Evolutionary conservation across 345 rosid species (phyloP), one percentile per base, ranked within the genome.

Genomic region (Populus nigra): DNA sequence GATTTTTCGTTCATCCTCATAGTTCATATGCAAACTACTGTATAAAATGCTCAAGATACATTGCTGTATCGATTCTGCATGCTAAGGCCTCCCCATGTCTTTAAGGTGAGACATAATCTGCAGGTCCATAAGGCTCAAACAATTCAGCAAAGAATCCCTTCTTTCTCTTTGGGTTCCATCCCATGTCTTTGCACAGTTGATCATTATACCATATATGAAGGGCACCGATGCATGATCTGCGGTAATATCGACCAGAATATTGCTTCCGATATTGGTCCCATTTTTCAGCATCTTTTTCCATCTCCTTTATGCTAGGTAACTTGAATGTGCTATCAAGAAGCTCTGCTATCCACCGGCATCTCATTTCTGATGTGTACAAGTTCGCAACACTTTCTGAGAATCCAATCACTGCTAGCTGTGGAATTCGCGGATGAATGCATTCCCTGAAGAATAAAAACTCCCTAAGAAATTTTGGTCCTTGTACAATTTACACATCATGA

Each of bases 111-210:
- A 57, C 83, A 71, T 86, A 88, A 75, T 81, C 89, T 31, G 29
- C 6, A 25, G 87, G 87, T 22, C 86, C 88, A 29, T 84, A 86
- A 9, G 89, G 90, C 76, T 85, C 70, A 38, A 88, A 79, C 23
- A 79, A 2, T 27, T 84, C 89, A 4, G 86, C 77, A n/a, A 84
- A 66, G 18, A 84, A 59, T 33, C 85, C 84, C 12, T 39, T 62
- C 79, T 86, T 83, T 57, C 90, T 84, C 39, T 61, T 80, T 0
- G 84, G 88, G 62, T 82, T 88, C 84, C 86, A 78, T 63, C 68
- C 31, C 36, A 63, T 63, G 68, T 63, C 36, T 25, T 63, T 63
- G 20, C 68, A 63, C 68, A 29, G 18, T 12, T 63, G 67, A 23
- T 29, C 35, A 63, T 63, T 63, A 3, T 29, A 63, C 29, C 67